Evolutionary conservation across 176 grass and related monocot species (phyloP).

Genomic region (Lolium perenne): DNA sequence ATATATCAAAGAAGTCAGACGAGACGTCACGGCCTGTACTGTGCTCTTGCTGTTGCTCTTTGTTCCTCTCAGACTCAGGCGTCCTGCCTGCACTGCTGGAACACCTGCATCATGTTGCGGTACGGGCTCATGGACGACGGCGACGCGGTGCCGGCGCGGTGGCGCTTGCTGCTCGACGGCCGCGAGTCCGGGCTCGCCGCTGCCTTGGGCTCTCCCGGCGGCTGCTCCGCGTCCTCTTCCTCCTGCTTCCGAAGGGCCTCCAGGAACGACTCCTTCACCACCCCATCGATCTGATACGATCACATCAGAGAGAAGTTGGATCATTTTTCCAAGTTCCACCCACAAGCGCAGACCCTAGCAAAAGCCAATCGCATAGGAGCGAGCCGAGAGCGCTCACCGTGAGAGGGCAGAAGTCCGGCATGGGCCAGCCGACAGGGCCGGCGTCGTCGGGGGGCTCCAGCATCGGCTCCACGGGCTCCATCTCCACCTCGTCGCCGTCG

Average conservation of each 20-base stretch:
- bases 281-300: constrained; percentile 46
- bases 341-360: neutral
- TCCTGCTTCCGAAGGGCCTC: constrained; percentile 46
- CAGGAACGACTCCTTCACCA: constrained; percentile 52
- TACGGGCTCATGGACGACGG: constrained; percentile 53
- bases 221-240: constrained; percentile 18
- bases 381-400: constrained; percentile 41
- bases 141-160: constrained; percentile 41
- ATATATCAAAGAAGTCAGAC: neutral
- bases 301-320: neutral
- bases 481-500: neutral
- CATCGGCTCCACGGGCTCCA: constrained; percentile 56
- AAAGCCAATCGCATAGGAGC: no score
- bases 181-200: constrained; percentile 47
- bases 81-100: constrained; percentile 70
- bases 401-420: constrained; percentile 68
- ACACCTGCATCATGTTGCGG: constrained; percentile 61
- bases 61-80: neutral
- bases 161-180: constrained; percentile 61
- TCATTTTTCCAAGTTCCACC: neutral
- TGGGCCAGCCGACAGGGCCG: constrained; percentile 55
- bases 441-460: constrained; percentile 59
- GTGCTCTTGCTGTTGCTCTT: neutral
- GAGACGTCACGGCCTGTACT: constrained; percentile 36
- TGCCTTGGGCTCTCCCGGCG: neutral